Evolutionary conservation across 345 rosid species (phyloP).

Genomic region (Syzygium jambos): DNA sequence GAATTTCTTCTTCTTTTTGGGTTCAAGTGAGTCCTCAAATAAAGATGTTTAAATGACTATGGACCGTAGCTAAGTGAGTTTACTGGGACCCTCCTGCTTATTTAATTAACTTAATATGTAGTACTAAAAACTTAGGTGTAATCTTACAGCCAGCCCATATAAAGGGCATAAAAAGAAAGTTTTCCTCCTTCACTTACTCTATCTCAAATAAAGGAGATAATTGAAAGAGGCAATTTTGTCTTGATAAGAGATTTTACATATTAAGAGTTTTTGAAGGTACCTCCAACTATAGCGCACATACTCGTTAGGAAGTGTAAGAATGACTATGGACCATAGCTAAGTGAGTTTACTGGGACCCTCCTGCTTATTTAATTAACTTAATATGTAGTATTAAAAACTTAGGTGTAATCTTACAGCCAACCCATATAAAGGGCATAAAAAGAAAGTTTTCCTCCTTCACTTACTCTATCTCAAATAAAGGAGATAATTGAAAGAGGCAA

Average conservation of each 20-base stretch:
- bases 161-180: not conserved
- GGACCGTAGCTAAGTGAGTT: not conserved
- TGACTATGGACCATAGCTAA: conserved; percentile 17
- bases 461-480: not conserved
- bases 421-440: not conserved
- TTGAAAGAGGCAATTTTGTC: not conserved
- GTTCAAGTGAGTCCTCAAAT: not conserved
- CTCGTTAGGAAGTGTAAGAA: conserved; percentile 92
- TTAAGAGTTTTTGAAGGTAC: conserved; percentile 17
- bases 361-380: not conserved
- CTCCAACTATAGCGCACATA: conserved; percentile 96
- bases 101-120: not conserved
- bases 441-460: not conserved
- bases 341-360: not conserved
- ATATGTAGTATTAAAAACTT: not conserved
- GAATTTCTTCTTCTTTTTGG: not conserved
- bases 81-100: not conserved
- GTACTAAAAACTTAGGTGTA: not conserved
- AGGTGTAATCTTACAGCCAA: not conserved
- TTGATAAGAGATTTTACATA: not conserved
- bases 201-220: not conserved
- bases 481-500: not conserved
- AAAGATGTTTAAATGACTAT: not conserved
- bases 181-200: not conserved
- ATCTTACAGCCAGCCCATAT: not conserved